Base-by-base conservation (phyloP, 139 green algal species). In the Dunaliella primolecta region DNA sequence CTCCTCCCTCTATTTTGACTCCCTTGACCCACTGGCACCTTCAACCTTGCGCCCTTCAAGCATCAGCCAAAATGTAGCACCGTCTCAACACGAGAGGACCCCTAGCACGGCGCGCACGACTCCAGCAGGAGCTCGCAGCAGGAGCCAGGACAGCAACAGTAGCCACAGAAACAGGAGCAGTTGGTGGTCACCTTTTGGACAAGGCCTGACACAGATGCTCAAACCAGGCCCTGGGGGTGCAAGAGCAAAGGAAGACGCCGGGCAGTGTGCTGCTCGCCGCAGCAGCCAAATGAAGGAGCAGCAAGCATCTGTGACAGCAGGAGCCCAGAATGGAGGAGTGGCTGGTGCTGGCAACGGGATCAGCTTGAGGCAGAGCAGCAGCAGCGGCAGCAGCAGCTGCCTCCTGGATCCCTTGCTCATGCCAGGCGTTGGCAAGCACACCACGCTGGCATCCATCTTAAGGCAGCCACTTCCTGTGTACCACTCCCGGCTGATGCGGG, bases 1-100 rank as follows among this genome's bases (percentile, higher is more conserved):
- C 36, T 64, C 38, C 25, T 86, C 90, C 20, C 92, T 97, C 0
- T 98, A 98, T 85, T 93, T 96, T 70, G 95, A 98, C 83, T 89
- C 90, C 79, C 2, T 77, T 21, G 84, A 83, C 24, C 81, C 46
- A 7, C 46, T 64, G 7, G 46, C 46, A 64, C 46, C 7, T 7
- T 15, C 46, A 15, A 7, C 20, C 20, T 23, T 32, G n/a, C n/a
- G 3, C 3, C 72, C 46, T 25, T 25, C 7, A 7, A n/a, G n/a
- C n/a, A n/a, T n/a, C n/a, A 7, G 15, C 7, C 46, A 64, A 15
- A 7, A 7, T 64, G 46, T 64, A 15, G 46, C 46, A 64, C 46
- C 46, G 7, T 25, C 46, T 25, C 46, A 64, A 7, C 46, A 64
- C 7, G 7, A 64, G 46, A 64, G 46, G 46, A 7, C 46, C 46